Conservation (phyloP, 257 asterid species). For the Nyctanthes arbortristis region DNA sequence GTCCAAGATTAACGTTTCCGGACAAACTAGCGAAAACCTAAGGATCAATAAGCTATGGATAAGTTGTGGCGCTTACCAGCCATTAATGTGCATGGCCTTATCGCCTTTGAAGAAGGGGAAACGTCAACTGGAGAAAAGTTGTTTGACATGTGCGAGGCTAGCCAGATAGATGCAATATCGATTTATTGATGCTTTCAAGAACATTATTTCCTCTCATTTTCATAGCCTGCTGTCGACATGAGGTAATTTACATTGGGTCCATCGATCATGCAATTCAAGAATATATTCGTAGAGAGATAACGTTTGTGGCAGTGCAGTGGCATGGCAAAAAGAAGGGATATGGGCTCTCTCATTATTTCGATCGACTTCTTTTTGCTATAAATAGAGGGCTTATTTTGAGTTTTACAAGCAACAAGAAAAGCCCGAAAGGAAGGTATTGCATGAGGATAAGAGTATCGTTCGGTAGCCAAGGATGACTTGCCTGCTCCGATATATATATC, state of each 20-base stretch:
- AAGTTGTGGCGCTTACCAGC: no score
- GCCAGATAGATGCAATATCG: not conserved
- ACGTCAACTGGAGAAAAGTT: conserved; percentile 12
- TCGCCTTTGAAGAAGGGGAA: conserved; percentile 8
- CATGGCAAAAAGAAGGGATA: conserved; percentile 6
- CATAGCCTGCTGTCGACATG: not conserved
- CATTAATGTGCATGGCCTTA: not conserved
- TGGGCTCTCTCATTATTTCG: not conserved
- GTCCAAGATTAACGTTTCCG: no score
- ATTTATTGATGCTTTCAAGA: not conserved
- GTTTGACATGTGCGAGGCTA: not conserved
- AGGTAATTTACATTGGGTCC: conserved; percentile 27
- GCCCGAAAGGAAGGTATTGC: conserved; percentile 30
- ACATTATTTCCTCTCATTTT: not conserved
- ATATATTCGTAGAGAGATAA: conserved; percentile 34
- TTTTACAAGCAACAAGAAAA: not conserved
- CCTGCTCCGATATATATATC: no score
- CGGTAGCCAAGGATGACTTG: conserved; percentile 58
- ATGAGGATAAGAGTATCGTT: conserved; percentile 33
- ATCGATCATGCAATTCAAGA: conserved; percentile 27
- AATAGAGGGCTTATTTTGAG: conserved; percentile 19
- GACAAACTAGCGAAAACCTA: no score
- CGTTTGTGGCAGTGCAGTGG: conserved; percentile 9
- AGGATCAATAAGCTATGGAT: no score
- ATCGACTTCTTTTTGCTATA: conserved; percentile 22